A percentile compares a stretch with the other conserved stretches of the same genome.
phyloP scores from a whole-genome alignment of 352 stramenopile species.

The Pythium pyrilobum region DNA sequence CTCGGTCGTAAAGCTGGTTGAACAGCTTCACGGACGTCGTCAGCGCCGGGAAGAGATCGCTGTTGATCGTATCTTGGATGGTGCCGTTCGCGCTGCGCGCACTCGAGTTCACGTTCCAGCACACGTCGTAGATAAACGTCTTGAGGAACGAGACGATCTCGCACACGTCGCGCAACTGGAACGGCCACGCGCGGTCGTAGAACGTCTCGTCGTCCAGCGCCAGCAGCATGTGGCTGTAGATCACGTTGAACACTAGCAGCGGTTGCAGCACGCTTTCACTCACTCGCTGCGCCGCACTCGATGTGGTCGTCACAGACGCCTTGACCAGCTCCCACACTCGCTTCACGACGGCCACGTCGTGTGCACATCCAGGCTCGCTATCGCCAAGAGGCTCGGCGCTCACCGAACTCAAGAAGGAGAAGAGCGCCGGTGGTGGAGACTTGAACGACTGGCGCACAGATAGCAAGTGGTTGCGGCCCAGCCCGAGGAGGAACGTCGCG shows the following conservation, averaged over 20 bases:
- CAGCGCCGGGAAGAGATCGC: slow-evolving; percentile 35
- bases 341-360: slow-evolving; percentile 15
- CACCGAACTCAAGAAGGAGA: slow-evolving; percentile 47
- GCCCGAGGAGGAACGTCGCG: slow-evolving; percentile 33
- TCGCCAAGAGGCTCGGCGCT: slow-evolving; percentile 25
- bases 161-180: slow-evolving; percentile 35
- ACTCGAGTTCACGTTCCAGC: slow-evolving; percentile 34
- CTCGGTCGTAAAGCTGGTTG: slow-evolving; percentile 75
- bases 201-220: slow-evolving; percentile 67
- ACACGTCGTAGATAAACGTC: slow-evolving; percentile 62
- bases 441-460: slow-evolving; percentile 39
- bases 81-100: not conserved
- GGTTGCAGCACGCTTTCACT: slow-evolving; percentile 26
- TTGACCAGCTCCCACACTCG: slow-evolving; percentile 37
- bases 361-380: not conserved
- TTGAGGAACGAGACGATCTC: slow-evolving; percentile 50
- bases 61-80: not conserved
- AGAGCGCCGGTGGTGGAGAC: slow-evolving; percentile 33
- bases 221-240: slow-evolving; percentile 64
- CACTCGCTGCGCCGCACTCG: not conserved
- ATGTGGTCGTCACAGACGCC: slow-evolving; percentile 9
- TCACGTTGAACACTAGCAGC: slow-evolving; percentile 55
- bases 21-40: slow-evolving; percentile 69
- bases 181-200: slow-evolving; percentile 54
- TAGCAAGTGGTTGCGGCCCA: slow-evolving; percentile 40